Percentiles rank a stretch among this genome's conserved stretches.
These are phyloP conservation scores for Yarrowia yakushimensis DNA, from an alignment of 805 yeast genomes.

Conservation along the genomic window DNA sequence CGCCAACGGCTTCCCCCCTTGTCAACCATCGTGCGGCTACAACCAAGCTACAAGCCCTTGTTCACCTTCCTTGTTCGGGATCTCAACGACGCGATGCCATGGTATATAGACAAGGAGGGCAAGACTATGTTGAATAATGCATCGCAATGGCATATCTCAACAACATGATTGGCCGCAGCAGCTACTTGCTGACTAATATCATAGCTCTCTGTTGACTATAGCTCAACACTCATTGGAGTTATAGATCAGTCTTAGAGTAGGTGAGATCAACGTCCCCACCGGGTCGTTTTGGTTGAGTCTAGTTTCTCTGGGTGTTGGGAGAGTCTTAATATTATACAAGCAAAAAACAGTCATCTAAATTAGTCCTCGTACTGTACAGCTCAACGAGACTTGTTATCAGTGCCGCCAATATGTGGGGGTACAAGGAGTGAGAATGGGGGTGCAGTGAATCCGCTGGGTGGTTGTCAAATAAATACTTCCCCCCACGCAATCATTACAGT, in stretches of 20 bases:
- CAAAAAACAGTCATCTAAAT: not conserved
- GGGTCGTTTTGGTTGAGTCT: slow-evolving; percentile 7
- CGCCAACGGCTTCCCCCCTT: not conserved
- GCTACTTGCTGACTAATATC: too few species aligned
- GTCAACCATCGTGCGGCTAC: not conserved
- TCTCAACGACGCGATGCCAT: not conserved
- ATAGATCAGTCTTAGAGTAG: not conserved
- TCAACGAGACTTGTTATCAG: not conserved
- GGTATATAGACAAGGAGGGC: too few species aligned
- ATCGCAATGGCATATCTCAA: not conserved
- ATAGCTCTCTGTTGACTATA: not conserved
- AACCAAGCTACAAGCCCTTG: not conserved
- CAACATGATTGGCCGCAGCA: not conserved
- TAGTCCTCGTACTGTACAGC: not conserved
- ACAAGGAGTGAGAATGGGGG: not conserved
- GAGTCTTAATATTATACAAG: not conserved
- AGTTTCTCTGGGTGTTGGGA: not conserved
- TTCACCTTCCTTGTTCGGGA: not conserved
- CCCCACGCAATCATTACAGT: not conserved
- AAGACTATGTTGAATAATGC: too few species aligned
- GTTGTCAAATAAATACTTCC: not conserved
- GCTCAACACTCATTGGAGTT: not conserved
- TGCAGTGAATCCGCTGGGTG: not conserved
- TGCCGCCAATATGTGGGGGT: not conserved
- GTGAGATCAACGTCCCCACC: not conserved